These are phyloP conservation scores for Baorangia bicolor DNA, from an alignment of 768 basidiomycete species.

Conservation along the genomic window DNA sequence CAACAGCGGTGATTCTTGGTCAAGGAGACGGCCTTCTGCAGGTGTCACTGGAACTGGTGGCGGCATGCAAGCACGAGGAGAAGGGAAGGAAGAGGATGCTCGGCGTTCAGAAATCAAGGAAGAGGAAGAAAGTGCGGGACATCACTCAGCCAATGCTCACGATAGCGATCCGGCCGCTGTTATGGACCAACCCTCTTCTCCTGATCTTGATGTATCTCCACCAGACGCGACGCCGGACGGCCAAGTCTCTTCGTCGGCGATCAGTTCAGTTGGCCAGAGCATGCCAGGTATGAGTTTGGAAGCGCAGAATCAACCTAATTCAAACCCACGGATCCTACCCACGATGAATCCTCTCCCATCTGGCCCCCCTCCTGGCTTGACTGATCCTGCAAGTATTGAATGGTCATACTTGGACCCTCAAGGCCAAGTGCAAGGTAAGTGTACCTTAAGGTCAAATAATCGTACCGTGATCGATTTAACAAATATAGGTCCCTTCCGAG, in stretches of 20 bases:
- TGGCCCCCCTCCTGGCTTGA: constrained; percentile 45
- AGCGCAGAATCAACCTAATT: constrained; percentile 4
- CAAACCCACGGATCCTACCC: constrained; percentile 5
- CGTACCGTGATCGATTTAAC: neutral
- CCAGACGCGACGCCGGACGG: constrained; percentile 2
- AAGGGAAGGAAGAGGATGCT: constrained; percentile 38
- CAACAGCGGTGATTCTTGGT: constrained; percentile 66
- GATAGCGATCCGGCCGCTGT: constrained; percentile 5
- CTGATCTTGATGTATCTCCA: constrained; percentile 7
- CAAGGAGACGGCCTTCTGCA: constrained; percentile 63
- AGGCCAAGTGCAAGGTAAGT: constrained; percentile 85
- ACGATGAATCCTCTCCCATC: constrained; percentile 15
- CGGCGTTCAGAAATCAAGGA: constrained; percentile 56
- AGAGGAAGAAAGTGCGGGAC: constrained; percentile 44
- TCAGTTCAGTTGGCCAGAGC: constrained; percentile 7
- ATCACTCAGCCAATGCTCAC: constrained; percentile 5
- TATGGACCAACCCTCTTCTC: constrained; percentile 13
- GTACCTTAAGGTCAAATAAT: neutral
- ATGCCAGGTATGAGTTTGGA: constrained; percentile 19
- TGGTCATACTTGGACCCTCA: constrained; percentile 95
- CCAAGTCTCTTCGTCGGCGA: constrained; percentile 11
- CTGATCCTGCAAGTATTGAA: constrained; percentile 61
- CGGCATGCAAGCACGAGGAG: constrained; percentile 39
- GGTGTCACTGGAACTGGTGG: constrained; percentile 43
- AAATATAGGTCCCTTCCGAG: constrained; percentile 78